Base-by-base conservation (phyloP, 2,329 filamentous ascomycete species). In the Anisogramma anomala region DNA sequence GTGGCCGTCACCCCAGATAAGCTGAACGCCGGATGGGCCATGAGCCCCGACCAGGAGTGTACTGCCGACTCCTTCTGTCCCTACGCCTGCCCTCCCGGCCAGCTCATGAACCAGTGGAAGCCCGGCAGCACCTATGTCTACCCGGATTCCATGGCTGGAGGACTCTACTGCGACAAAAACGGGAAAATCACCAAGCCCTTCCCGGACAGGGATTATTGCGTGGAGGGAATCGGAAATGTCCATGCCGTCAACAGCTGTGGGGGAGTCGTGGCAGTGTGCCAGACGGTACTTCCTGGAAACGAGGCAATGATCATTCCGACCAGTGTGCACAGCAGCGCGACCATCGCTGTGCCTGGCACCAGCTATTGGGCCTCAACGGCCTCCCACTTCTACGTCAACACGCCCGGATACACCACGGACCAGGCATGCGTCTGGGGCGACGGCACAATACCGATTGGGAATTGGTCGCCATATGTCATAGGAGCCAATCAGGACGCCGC, bases 241-340 rank as follows among this genome's bases (percentile, higher is more conserved):
- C 64, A 68, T 42, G 82, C 72, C 15, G 66, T 77, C 46, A 88
- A 86, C 65, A 77, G 79, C 50, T 74, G 71, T 47, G 70, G 73
- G 33, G 63, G 66, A 26, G 55, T 69, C 11, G 71, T 86, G 41
- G 75, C 83, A 3, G 84, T 83, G 61, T 88, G 83, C 60, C 83
- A 88, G 61, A 88, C 83, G 4, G 79, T 86, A 11, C 62, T 87
- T 46, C 83, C 83, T 14, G 83, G 83, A 36, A 81, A 85, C 53
- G 83, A 88, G 63, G 79, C 79, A 46, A 88, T 88, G 82, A 67
- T 87, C 50, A 87, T 87, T 52, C 82, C 82, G 13, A 88, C 82
- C n/a, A 60, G 77, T 48, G 77, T 87, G 34, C 54, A 66, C 17
- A 62, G 66, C 47, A 59, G 58, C 8, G 65, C 67, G n/a, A 71